Conservation (phyloP, 495 filamentous ascomycete genomes). For the Oleoguttula mirabilis region DNA sequence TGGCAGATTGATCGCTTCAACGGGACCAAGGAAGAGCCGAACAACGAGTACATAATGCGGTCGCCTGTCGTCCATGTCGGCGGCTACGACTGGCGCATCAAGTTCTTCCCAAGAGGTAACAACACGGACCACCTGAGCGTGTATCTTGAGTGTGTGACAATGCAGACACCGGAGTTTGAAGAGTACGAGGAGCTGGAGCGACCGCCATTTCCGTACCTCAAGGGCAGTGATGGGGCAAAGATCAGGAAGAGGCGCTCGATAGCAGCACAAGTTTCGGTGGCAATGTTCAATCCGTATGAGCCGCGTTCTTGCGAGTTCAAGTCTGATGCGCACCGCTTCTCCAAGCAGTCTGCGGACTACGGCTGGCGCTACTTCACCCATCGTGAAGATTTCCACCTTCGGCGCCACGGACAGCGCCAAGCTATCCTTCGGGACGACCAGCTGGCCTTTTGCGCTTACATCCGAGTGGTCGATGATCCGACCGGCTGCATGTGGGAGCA, state of each 20-base stretch:
- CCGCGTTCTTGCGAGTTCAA: slow-evolving; percentile 48
- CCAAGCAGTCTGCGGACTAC: slow-evolving; percentile 48
- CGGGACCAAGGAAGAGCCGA: slow-evolving; percentile 49
- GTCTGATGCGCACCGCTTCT: slow-evolving; percentile 48
- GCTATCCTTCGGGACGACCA: slow-evolving; percentile 52
- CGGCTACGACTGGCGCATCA: slow-evolving; percentile 57
- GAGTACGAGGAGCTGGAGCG: slow-evolving; percentile 29
- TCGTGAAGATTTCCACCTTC: slow-evolving; percentile 46
- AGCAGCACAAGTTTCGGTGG: slow-evolving; percentile 50
- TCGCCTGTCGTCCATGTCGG: slow-evolving; percentile 47
- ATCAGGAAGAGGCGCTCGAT: slow-evolving; percentile 26
- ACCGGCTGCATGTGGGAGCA: slow-evolving; percentile 55
- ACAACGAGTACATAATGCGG: slow-evolving; percentile 46
- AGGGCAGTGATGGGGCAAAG: neutral
- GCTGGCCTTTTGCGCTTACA: slow-evolving; percentile 51
- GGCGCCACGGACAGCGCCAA: slow-evolving; percentile 47
- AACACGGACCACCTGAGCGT: slow-evolving; percentile 49
- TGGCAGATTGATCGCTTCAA: slow-evolving; percentile 51
- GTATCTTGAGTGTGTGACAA: slow-evolving; percentile 51
- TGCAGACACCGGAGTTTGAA: slow-evolving; percentile 33
- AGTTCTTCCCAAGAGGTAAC: slow-evolving; percentile 57
- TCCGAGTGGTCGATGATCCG: slow-evolving; percentile 50
- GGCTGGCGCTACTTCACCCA: slow-evolving; percentile 53
- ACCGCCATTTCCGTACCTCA: slow-evolving; percentile 25
- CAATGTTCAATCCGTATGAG: slow-evolving; percentile 55